Base-by-base conservation (phyloP, 257 asterid species). In the Parsonsia alboflavescens region DNA sequence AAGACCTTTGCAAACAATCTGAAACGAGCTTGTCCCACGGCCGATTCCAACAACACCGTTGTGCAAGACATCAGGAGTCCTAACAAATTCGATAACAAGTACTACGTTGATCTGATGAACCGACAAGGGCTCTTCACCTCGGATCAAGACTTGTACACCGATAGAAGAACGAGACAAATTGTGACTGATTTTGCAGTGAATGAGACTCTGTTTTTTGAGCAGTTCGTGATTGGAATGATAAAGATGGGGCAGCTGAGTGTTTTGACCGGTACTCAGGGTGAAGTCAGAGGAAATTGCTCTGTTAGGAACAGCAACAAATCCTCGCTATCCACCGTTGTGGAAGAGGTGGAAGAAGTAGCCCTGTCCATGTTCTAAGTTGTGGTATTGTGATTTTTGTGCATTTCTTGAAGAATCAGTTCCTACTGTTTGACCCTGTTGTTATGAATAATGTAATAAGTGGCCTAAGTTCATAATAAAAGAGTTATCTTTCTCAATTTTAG, bases 121-220 rank as follows among this genome's bases (percentile, higher is more conserved):
- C 75, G 91, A 1, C 95, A 90, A 66, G 96, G 96, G 0, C 75
- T 90, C 22, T 90, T 87, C 80, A 89, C 95, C 0, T 90, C 95
- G 11, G 96, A 90, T 66, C 92, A 90, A 81, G 96, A 90, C 44
- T 68, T 90, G 78, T 88, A 88, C 78, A 82, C 89, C 1, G 94
- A 90, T 72, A 57, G 74, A 4, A 66, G 96, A 73, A 90, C 94
- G 0, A 63, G 89, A 52, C 79, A 81, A 30, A 87, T 84, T 10
- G 96, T 87, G 5, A 80, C 85, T 5, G 72, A 85, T 41, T 90
- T 90, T 54, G 96, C 91, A 2, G 19, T 84, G 2, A 86, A 90
- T 44, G 87, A 90, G 61, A 59, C 85, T 2, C 17, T 86, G 82
- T 89, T 90, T 58, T 90, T 70, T 64, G 84, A 85, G 80, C 75